These are phyloP conservation scores for Proliferodiscus dingleyae DNA, from an alignment of 2,329 filamentous ascomycete genomes.

Conservation along the genomic window DNA sequence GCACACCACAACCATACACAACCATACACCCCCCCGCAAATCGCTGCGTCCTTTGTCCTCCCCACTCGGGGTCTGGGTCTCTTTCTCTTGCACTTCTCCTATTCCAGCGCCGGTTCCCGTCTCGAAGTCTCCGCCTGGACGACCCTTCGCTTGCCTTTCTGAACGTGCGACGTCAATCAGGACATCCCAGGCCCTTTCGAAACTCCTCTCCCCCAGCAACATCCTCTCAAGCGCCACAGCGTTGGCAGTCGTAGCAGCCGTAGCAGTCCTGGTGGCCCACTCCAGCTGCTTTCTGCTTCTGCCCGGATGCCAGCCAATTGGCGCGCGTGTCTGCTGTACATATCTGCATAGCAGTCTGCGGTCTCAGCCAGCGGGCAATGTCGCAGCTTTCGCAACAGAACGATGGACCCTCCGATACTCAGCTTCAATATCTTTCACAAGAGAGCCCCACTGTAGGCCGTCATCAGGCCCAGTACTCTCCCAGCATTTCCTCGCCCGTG, in stretches of 20 bases:
- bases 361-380: constrained; percentile 28
- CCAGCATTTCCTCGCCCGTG: constrained; percentile 22
- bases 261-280: not conserved
- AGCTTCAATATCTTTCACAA: constrained; percentile 22
- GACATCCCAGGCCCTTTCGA: constrained; percentile 24
- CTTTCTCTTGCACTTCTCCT: no score
- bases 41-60: no score
- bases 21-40: no score
- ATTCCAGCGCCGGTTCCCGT: not conserved
- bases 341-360: constrained; percentile 20
- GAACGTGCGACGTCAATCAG: constrained; percentile 30
- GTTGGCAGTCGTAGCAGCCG: not conserved
- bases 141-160: constrained; percentile 7
- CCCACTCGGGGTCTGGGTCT: no score
- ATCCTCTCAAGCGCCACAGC: constrained; percentile 6
- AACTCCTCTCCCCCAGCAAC: constrained; percentile 19
- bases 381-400: constrained; percentile 30
- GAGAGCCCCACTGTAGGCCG: constrained; percentile 29
- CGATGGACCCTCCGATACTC: constrained; percentile 26
- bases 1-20: no score
- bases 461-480: constrained; percentile 19
- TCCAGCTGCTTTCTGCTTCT: not conserved
- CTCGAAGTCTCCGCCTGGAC: not conserved
- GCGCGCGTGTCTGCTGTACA: constrained; percentile 7
- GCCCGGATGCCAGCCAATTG: constrained; percentile 15